Evolutionary conservation across 192 early-diverging fungal species (phyloP).

Genomic region (Entomortierella parvispora): DNA sequence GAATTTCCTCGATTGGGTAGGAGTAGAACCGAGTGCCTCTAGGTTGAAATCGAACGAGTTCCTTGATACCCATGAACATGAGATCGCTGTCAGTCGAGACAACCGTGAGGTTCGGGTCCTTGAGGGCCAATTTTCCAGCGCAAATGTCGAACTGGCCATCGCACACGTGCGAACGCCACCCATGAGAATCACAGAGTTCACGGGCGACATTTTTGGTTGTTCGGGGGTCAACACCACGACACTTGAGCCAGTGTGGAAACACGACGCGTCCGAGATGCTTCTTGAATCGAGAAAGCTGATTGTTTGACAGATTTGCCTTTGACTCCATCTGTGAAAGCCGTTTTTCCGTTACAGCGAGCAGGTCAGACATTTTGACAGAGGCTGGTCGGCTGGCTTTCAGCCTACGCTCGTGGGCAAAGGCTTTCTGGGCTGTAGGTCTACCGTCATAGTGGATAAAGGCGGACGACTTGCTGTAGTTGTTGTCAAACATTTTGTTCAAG

Average conservation of each 20-base stretch:
- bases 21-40: constrained; percentile 11
- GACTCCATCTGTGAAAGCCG: constrained; percentile 20
- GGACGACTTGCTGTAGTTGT: constrained; percentile 14
- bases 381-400: constrained; percentile 8
- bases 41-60: constrained; percentile 15
- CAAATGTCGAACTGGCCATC: constrained; percentile 23
- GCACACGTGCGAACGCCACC: constrained; percentile 15
- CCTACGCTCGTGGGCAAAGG: constrained; percentile 20
- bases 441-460: constrained; percentile 25
- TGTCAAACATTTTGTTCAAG: constrained; percentile 15
- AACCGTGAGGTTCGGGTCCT: constrained; percentile 9
- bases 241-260: constrained; percentile 18
- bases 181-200: constrained; percentile 18
- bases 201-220: constrained; percentile 8
- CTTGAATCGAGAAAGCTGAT: constrained; percentile 17
- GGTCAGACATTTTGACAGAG: constrained; percentile 1
- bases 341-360: constrained; percentile 1
- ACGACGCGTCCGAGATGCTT: constrained; percentile 11
- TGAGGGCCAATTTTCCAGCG: constrained; percentile 8
- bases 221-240: constrained; percentile 15
- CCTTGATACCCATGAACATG: constrained; percentile 18
- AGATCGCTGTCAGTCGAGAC: constrained; percentile 27
- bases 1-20: constrained; percentile 18
- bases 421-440: constrained; percentile 17
- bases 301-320: constrained; percentile 13